Evolutionary conservation across 2,329 filamentous ascomycete species (phyloP).

Genomic region (Oidium heveae): DNA sequence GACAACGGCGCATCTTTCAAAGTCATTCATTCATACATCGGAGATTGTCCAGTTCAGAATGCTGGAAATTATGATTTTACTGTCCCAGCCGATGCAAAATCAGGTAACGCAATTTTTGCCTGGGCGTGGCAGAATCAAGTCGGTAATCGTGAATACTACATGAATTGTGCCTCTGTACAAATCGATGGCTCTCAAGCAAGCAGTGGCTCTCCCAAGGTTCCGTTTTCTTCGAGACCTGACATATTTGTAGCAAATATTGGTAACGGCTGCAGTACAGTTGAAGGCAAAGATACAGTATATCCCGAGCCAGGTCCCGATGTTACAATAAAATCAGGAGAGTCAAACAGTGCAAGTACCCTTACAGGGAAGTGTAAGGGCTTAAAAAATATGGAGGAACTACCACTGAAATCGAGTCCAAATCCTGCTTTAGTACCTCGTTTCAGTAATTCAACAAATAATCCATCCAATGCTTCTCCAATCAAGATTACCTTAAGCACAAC

Average conservation of each 20-base stretch:
- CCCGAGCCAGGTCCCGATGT: conserved; percentile 26
- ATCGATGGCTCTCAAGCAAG: conserved; percentile 14
- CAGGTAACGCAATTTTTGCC: conserved; percentile 9
- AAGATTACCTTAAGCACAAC: background rate
- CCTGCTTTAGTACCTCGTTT: background rate
- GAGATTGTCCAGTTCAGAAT: conserved; percentile 6
- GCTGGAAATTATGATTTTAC: conserved; percentile 9
- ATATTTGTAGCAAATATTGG: conserved; percentile 33
- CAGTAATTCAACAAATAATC: background rate
- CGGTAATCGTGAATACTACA: conserved; percentile 41
- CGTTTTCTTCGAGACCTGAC: conserved; percentile 23
- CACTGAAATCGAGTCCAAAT: background rate
- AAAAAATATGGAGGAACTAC: conserved; percentile 4
- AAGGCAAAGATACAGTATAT: conserved; percentile 24
- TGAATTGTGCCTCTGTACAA: conserved; percentile 35
- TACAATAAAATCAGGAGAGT: conserved; percentile 3
- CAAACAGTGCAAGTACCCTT: conserved; percentile 3
- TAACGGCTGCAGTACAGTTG: conserved; percentile 23
- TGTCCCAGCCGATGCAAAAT: conserved; percentile 10
- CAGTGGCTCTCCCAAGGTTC: conserved; percentile 5
- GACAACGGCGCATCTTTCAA: conserved; percentile 30
- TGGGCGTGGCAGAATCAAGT: conserved; percentile 33
- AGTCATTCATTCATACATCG: conserved; percentile 28
- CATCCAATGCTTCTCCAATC: background rate
- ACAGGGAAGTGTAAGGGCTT: conserved; percentile 10